phyloP scores from a whole-genome alignment of 257 asterid species.

The Przewalskia tangutica region DNA sequence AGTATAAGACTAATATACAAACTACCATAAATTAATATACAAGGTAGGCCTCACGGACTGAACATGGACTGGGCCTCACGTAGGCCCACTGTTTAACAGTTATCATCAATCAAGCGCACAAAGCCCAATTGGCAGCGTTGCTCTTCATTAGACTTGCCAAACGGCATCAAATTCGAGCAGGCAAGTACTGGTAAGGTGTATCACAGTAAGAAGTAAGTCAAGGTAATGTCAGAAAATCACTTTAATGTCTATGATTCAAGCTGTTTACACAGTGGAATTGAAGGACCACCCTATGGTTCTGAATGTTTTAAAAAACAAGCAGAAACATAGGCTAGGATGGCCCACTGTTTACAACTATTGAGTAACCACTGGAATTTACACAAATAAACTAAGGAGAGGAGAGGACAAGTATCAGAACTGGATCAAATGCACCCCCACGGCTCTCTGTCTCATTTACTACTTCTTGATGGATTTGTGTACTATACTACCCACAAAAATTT shows the following conservation, averaged over 20 bases:
- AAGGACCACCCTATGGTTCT: conserved; percentile 23
- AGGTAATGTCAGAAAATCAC: conserved; percentile 6
- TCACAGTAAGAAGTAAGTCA: background rate
- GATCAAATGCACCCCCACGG: background rate
- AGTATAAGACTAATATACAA: too few species aligned
- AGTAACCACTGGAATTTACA: conserved; percentile 1
- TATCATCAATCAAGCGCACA: too few species aligned
- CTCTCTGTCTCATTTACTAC: background rate
- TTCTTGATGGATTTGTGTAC: background rate
- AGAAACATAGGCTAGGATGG: conserved; percentile 19
- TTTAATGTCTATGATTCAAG: background rate
- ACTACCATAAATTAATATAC: too few species aligned
- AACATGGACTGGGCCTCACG: too few species aligned
- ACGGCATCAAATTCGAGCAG: background rate
- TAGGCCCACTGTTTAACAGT: too few species aligned
- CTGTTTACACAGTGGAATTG: background rate
- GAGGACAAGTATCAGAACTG: background rate
- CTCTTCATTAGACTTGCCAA: background rate
- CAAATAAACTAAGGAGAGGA: background rate
- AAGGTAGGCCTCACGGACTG: too few species aligned
- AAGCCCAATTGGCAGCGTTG: too few species aligned
- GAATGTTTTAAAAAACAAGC: background rate
- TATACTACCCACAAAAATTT: background rate
- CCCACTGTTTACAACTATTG: conserved; percentile 5
- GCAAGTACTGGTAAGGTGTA: background rate